Percentiles rank a stretch among this genome's conserved stretches.
phyloP scores from a whole-genome alignment of 129 eudicot species.

The Kitagawia praeruptora region DNA sequence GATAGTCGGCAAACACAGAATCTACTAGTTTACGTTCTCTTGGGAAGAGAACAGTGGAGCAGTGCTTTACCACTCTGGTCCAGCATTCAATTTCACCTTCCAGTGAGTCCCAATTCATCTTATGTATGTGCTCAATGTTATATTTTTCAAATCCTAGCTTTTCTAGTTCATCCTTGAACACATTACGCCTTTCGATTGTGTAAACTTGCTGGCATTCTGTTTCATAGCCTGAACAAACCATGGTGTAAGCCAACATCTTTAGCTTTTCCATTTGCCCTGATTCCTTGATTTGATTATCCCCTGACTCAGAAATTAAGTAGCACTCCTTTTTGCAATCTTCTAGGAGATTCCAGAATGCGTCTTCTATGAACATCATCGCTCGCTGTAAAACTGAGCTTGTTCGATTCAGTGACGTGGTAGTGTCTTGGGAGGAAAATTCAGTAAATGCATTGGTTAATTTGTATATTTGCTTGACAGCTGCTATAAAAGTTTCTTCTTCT shows the following conservation, averaged over 20 bases:
- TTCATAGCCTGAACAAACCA: constrained; percentile 59
- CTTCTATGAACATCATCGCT: constrained; percentile 57
- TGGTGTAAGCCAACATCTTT: constrained; percentile 32
- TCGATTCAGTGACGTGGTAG: constrained; percentile 20
- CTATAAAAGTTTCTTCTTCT: constrained; percentile 41
- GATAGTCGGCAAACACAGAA: constrained; percentile 34
- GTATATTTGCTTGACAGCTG: constrained; percentile 29
- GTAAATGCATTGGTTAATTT: constrained; percentile 34
- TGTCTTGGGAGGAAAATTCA: constrained; percentile 30
- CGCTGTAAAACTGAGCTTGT: constrained; percentile 41
- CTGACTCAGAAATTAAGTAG: not conserved
- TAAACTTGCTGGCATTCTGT: constrained; percentile 64
- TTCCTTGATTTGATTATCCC: constrained; percentile 26
- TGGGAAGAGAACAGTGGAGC: constrained; percentile 39
- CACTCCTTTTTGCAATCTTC: not conserved
- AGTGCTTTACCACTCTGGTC: constrained; percentile 47
- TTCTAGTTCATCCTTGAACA: constrained; percentile 31
- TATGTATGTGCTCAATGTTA: constrained; percentile 59
- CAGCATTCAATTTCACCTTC: constrained; percentile 67
- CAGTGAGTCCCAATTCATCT: constrained; percentile 51
- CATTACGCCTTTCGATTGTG: constrained; percentile 31
- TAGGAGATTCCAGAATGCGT: constrained; percentile 44
- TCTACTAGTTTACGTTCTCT: constrained; percentile 43
- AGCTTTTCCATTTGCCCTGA: constrained; percentile 20
- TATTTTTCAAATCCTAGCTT: constrained; percentile 38